Evolutionary conservation across 2,329 filamentous ascomycete species (phyloP).

Genomic region (Trichoderma sp.): DNA sequence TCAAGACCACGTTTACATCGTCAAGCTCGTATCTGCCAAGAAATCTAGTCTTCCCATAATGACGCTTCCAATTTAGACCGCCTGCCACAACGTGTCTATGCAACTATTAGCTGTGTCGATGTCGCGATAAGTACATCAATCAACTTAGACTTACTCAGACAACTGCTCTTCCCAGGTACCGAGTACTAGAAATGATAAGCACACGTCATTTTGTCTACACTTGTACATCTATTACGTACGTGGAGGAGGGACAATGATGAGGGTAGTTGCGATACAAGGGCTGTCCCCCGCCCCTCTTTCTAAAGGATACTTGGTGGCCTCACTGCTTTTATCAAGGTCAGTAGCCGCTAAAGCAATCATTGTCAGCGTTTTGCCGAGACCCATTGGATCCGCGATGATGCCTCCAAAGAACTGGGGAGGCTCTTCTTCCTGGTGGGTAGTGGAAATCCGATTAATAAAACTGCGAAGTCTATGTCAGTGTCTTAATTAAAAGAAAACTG

Average conservation of each 20-base stretch:
- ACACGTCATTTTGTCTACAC: background rate
- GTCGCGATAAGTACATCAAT: too few species aligned
- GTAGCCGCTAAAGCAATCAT: conserved; percentile 48
- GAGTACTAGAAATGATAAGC: background rate
- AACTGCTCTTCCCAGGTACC: background rate
- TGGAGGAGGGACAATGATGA: background rate
- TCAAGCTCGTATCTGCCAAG: background rate
- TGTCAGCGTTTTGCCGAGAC: conserved; percentile 50
- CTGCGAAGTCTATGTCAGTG: too few species aligned
- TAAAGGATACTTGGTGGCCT: background rate
- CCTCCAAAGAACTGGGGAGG: conserved; percentile 47
- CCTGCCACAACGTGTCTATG: background rate
- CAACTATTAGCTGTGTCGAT: background rate
- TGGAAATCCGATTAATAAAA: background rate
- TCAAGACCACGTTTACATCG: background rate
- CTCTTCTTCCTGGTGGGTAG: conserved; percentile 35
- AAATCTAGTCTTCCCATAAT: background rate
- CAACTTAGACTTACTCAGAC: background rate
- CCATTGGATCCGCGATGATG: conserved; percentile 53
- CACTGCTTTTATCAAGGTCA: background rate
- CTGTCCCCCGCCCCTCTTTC: background rate
- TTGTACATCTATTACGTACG: background rate
- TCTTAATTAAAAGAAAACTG: too few species aligned
- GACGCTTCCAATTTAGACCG: background rate
- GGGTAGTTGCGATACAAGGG: background rate